A percentile compares a stretch with the other conserved stretches of the same genome.
These are phyloP conservation scores for Pestalotiopsis sp. DNA, from an alignment of 2,329 filamentous ascomycete genomes.

Conservation along the genomic window DNA sequence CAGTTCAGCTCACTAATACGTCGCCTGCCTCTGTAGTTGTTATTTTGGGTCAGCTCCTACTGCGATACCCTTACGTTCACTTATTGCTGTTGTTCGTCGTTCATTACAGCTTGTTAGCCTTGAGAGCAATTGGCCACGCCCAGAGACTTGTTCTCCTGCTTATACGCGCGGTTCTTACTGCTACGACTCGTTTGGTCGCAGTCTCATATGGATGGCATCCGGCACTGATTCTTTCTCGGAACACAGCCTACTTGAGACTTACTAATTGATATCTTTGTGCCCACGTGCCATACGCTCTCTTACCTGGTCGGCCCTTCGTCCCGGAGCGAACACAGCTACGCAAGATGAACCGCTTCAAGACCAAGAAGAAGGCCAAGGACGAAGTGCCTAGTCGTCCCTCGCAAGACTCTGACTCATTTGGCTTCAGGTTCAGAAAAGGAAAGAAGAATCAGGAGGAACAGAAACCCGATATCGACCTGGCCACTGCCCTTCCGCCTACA, in stretches of 20 bases:
- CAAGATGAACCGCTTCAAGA: constrained; percentile 77
- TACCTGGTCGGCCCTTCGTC: neutral
- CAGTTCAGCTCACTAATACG: neutral
- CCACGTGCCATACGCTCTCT: neutral
- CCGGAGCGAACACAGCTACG: neutral
- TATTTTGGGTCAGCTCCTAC: neutral
- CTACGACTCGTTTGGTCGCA: neutral
- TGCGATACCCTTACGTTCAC: neutral
- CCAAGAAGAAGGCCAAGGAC: constrained; percentile 71
- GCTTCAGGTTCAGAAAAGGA: constrained; percentile 58
- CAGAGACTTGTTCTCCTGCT: neutral
- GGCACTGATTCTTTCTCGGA: neutral
- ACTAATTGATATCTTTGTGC: neutral
- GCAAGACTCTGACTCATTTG: constrained; percentile 55
- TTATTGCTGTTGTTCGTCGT: neutral
- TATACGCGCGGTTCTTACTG: neutral
- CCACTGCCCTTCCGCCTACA: constrained; percentile 73
- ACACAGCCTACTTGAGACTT: neutral
- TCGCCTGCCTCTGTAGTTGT: neutral
- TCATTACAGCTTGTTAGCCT: neutral
- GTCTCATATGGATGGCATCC: neutral
- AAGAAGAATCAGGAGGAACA: constrained; percentile 60
- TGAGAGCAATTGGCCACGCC: neutral
- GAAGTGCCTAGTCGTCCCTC: constrained; percentile 52
- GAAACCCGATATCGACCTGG: constrained; percentile 72